Conservation (phyloP, 495 filamentous ascomycete genomes). For the Parathielavia appendiculata region DNA sequence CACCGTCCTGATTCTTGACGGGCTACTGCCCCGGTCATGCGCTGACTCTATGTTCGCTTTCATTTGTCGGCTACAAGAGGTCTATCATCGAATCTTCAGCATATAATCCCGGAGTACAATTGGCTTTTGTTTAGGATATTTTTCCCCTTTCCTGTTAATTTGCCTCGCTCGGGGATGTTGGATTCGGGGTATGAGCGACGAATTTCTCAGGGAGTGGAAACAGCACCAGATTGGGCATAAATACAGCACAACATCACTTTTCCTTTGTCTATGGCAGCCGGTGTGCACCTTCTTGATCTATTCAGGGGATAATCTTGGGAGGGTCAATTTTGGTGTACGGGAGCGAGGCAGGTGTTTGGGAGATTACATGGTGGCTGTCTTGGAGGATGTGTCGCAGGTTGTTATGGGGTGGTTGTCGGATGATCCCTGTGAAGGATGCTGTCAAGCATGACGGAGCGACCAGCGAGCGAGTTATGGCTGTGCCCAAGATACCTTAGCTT, state of each 20-base stretch:
- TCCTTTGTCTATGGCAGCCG: slow-evolving; percentile 8
- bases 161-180: not conserved
- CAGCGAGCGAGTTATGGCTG: not conserved
- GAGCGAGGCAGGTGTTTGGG: slow-evolving; percentile 10
- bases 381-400: not conserved
- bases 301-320: not conserved
- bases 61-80: slow-evolving; percentile 14
- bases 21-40: not conserved
- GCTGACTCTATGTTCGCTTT: not conserved
- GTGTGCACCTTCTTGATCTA: not conserved
- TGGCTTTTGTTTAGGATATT: slow-evolving; percentile 7
- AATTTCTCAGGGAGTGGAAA: slow-evolving; percentile 5
- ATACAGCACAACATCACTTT: slow-evolving; percentile 6
- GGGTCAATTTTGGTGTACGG: not conserved
- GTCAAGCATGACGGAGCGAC: not conserved
- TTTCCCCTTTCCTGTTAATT: not conserved
- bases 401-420: not conserved
- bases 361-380: slow-evolving; percentile 11
- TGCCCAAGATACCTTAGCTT: not conserved
- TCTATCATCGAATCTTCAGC: slow-evolving; percentile 12
- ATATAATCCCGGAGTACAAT: slow-evolving; percentile 19
- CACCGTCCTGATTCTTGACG: no score
- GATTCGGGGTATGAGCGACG: slow-evolving; percentile 9
- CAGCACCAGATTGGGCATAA: slow-evolving; percentile 7
- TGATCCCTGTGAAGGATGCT: not conserved